phyloP scores from a whole-genome alignment of 2,329 filamentous ascomycete genomes.

The Botrytis deweyae region DNA sequence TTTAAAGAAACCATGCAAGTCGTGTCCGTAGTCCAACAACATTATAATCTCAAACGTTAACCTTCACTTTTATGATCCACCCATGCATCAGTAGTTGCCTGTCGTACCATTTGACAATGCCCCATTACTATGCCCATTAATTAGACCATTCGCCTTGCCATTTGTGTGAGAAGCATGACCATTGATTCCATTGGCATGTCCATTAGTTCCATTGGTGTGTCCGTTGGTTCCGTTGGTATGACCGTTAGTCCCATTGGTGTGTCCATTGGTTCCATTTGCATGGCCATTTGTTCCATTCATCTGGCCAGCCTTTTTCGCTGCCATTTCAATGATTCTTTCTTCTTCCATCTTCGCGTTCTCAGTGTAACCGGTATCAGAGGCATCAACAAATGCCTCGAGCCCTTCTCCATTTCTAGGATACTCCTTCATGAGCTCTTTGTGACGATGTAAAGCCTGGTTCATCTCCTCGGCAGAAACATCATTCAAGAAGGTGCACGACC shows the following conservation, averaged over 20 bases:
- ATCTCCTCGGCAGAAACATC: slow-evolving; percentile 63
- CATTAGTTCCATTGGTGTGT: slow-evolving; percentile 26
- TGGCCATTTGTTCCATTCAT: slow-evolving; percentile 30
- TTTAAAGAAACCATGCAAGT: background rate
- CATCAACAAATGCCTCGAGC: slow-evolving; percentile 67
- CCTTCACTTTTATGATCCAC: background rate
- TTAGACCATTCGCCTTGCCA: background rate
- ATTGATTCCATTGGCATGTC: slow-evolving; percentile 17
- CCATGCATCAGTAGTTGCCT: background rate
- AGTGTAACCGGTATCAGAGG: slow-evolving; percentile 62
- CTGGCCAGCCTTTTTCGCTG: slow-evolving; percentile 31
- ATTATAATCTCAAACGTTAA: background rate
- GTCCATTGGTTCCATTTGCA: background rate
- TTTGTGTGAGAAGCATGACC: background rate
- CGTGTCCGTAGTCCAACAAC: background rate
- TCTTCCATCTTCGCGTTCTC: slow-evolving; percentile 36
- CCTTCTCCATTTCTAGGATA: slow-evolving; percentile 65
- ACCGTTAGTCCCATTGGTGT: background rate
- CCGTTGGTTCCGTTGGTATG: background rate
- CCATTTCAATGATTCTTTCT: slow-evolving; percentile 29
- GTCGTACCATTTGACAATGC: slow-evolving; percentile 8
- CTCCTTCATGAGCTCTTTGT: slow-evolving; percentile 62
- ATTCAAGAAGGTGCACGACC: slow-evolving; percentile 66
- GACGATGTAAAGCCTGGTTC: slow-evolving; percentile 56
- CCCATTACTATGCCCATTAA: background rate